Base-by-base conservation (phyloP, 305 asterid species). In the Rubia tinctorum region DNA sequence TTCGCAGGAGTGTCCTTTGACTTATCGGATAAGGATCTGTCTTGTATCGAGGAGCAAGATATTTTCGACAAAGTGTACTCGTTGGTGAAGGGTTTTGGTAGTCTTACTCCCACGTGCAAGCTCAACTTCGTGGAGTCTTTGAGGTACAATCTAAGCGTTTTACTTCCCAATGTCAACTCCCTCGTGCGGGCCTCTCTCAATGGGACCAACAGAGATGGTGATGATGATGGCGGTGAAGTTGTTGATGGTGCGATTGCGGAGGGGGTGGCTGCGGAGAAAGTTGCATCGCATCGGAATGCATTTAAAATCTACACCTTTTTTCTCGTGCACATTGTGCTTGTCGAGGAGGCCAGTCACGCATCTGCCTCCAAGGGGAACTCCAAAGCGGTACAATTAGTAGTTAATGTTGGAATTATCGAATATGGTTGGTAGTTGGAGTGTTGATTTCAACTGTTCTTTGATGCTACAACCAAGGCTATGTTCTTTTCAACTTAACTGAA, bases 1-100 rank as follows among this genome's bases (percentile, higher is more conserved):
- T 14, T 15, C 18, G 22, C 82, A 94, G 97, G 96, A 11, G 82
- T 91, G 1, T 88, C 96, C 65, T 94, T 87, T 70, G 99, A 94
- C 88, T 80, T 94, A 75, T 88, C 99, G 70, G 99, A 91, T 72
- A 91, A 87, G 86, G 99, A 91, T 81, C 40, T 91, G 2, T 89
- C 90, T 81, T 91, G 97, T 67, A 79, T 94, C 37, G 97, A 91
- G 70, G 99, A 94, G 79, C 99, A 88, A 84, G 96, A 90, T 0
- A 74, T 94, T 59, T 94, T 94, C 64, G 99, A 91, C 74, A 86
- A 96, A 27, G 95, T 88, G n/a, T 91, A 88, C 69, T 88, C 95
- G 44, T 75, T 91, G 75, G 97, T 94, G 43, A 94, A 94, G 90
- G 90, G 83, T 30, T 94, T 91, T 70, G 71, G 79, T 59, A 56